Conservation (phyloP, 2,329 filamentous ascomycete genomes). For the Davidsoniella neocaledoniae region DNA sequence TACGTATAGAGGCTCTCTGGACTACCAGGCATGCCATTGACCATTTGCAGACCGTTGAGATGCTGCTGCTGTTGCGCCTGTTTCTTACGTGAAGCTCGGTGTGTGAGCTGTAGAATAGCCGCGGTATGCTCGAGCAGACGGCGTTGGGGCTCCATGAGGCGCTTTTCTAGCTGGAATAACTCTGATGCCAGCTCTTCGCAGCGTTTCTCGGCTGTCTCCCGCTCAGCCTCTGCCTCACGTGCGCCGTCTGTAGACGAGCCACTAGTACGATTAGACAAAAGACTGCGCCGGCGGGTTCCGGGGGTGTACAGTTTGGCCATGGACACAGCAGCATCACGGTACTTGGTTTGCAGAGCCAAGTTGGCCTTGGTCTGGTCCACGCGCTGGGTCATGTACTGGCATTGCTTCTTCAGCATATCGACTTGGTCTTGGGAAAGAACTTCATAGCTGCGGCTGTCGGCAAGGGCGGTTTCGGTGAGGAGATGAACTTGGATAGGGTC, state of each 20-base stretch:
- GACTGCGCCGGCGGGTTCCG: conserved; percentile 33
- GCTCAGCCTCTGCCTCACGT: conserved; percentile 55
- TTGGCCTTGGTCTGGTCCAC: conserved; percentile 70
- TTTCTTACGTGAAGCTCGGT: conserved; percentile 52
- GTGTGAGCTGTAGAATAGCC: conserved; percentile 78
- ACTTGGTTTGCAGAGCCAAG: conserved; percentile 78
- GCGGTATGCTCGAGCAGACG: conserved; percentile 79
- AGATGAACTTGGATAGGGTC: conserved; percentile 76
- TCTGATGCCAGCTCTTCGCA: conserved; percentile 75
- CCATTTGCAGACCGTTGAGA: conserved; percentile 19
- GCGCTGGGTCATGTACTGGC: conserved; percentile 52
- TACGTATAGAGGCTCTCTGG: conserved; percentile 62
- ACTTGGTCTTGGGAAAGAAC: conserved; percentile 84
- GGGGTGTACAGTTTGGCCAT: conserved; percentile 65
- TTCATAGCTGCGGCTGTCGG: conserved; percentile 71
- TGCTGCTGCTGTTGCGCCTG: conserved; percentile 18
- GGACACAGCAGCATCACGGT: conserved; percentile 80
- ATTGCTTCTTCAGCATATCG: conserved; percentile 79
- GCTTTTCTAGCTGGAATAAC: conserved; percentile 62
- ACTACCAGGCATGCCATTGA: conserved; percentile 51
- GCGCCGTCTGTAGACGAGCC: conserved; percentile 25
- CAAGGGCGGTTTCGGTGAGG: conserved; percentile 80
- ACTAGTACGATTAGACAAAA: conserved; percentile 33
- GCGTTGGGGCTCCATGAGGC: conserved; percentile 56
- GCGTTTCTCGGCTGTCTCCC: conserved; percentile 56